These are phyloP conservation scores for Platanthera guangdongensis DNA, from an alignment of 106 monocot genomes.

Conservation along the genomic window DNA sequence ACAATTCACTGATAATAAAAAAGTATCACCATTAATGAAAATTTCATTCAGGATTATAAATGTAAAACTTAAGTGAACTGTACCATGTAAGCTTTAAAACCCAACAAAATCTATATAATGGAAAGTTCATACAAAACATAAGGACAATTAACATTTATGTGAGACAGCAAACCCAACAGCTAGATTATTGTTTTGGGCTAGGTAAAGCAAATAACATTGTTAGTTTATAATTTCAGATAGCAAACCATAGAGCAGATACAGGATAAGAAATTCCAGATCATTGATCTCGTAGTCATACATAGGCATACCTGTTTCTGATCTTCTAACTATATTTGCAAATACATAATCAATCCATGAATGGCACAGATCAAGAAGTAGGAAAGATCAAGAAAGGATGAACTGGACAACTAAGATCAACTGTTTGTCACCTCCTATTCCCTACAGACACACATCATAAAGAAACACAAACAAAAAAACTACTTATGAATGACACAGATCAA, in stretches of 20 bases:
- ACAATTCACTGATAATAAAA: not conserved
- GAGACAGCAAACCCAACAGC: not conserved
- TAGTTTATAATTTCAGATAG: not conserved
- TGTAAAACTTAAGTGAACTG: not conserved
- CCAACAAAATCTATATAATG: not conserved
- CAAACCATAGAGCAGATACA: not conserved
- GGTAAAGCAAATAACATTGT: not conserved
- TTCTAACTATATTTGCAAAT: not conserved
- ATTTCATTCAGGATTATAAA: not conserved
- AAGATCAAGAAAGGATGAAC: no score
- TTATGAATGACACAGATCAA: slow-evolving; percentile 1
- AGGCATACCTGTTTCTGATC: not conserved
- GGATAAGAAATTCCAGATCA: not conserved
- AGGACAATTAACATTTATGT: not conserved
- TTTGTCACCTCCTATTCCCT: not conserved
- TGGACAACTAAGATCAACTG: not conserved
- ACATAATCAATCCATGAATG: no score
- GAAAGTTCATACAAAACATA: not conserved
- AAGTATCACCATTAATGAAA: not conserved
- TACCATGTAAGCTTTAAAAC: not conserved
- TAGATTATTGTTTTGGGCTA: not conserved
- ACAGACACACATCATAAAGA: not conserved
- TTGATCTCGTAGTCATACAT: not conserved
- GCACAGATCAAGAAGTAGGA: no score
- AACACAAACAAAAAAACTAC: not conserved